phyloP scores from a whole-genome alignment of 306 rosid genomes.

The Myrica gale region DNA sequence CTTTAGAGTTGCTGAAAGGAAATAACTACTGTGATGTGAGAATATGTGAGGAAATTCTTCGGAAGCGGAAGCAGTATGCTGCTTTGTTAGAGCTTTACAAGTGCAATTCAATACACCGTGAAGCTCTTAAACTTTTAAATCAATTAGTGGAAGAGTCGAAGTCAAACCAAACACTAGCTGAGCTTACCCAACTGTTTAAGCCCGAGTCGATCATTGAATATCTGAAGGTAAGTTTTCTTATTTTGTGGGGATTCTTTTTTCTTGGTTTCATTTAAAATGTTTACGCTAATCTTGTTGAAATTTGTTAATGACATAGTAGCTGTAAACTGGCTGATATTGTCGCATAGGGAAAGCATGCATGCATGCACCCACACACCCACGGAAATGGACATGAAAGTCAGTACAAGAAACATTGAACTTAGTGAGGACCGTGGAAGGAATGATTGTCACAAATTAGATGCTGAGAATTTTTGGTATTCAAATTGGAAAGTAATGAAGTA shows the following conservation, averaged over 20 bases:
- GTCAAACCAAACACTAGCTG: conserved; percentile 50
- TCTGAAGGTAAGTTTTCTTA: conserved; percentile 70
- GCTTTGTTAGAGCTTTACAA: conserved; percentile 85
- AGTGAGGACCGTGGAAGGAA: no score
- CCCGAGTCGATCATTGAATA: conserved; percentile 91
- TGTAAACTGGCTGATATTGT: conserved; percentile 10
- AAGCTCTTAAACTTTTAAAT: conserved; percentile 88
- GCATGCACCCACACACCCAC: no score
- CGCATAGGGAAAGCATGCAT: conserved; percentile 13
- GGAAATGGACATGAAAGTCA: no score
- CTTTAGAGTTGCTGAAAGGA: conserved; percentile 73
- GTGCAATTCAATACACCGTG: conserved; percentile 87
- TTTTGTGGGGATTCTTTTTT: conserved; percentile 20
- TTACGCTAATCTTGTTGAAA: not conserved
- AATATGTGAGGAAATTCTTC: conserved; percentile 84
- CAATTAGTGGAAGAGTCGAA: conserved; percentile 74
- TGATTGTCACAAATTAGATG: no score
- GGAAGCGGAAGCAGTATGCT: conserved; percentile 54
- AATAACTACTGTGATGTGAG: conserved; percentile 83
- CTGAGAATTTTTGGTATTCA: no score
- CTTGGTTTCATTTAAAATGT: not conserved
- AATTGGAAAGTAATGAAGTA: no score
- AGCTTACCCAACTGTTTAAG: conserved; percentile 61
- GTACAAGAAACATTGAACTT: no score
- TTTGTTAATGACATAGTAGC: conserved; percentile 26